phyloP scores from a whole-genome alignment of 805 yeast species.

The Saccharomycopsis vini region DNA sequence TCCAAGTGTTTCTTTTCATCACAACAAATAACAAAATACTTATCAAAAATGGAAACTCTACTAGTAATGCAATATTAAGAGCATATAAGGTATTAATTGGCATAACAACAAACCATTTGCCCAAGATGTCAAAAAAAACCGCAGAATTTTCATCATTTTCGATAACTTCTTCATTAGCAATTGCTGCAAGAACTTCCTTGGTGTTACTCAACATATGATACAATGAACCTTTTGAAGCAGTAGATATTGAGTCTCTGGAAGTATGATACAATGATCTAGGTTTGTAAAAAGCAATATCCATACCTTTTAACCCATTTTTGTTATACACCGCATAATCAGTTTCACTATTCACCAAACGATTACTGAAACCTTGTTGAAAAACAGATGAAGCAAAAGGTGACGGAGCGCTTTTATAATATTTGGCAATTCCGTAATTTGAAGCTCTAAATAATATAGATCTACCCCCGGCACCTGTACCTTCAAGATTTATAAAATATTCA shows the following conservation, averaged over 20 bases:
- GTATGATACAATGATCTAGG: constrained; percentile 86
- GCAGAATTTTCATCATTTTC: constrained; percentile 34
- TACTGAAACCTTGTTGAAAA: constrained; percentile 77
- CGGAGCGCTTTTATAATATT: constrained; percentile 39
- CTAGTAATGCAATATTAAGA: constrained; percentile 44
- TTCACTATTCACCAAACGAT: constrained; percentile 63
- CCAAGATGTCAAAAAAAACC: constrained; percentile 57
- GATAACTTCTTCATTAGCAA: constrained; percentile 23
- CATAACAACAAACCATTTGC: constrained; percentile 43
- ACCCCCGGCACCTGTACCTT: constrained; percentile 92
- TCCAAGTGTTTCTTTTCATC: constrained; percentile 40
- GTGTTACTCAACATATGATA: constrained; percentile 80
- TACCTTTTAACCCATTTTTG: constrained; percentile 64
- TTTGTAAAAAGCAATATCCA: constrained; percentile 82
- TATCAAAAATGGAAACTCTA: constrained; percentile 45
- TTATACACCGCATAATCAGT: constrained; percentile 76
- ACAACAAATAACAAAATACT: constrained; percentile 41
- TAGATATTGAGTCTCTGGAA: constrained; percentile 54
- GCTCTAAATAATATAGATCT: constrained; percentile 75
- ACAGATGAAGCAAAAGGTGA: constrained; percentile 72
- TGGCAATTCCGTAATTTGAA: constrained; percentile 66
- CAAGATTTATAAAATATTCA: constrained; percentile 65
- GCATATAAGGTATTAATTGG: constrained; percentile 42
- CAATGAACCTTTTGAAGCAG: constrained; percentile 56
- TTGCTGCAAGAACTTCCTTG: constrained; percentile 40